Base-by-base conservation (phyloP, 2,329 filamentous ascomycete species). In the Claviceps humidiphila region DNA sequence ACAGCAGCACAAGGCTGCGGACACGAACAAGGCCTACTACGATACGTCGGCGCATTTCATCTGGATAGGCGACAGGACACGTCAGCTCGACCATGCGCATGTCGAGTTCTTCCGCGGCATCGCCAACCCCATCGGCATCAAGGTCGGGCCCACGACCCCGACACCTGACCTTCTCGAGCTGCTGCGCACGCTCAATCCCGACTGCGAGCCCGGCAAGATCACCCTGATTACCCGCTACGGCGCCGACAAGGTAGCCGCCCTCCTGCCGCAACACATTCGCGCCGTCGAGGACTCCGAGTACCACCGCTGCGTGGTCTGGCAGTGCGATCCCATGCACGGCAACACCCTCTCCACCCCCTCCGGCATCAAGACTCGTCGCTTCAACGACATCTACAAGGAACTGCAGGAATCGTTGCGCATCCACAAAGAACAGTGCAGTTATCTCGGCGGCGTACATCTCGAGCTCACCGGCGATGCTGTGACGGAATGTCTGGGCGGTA, bases 271-370 rank as follows among this genome's bases (percentile, higher is more conserved):
- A 8, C 93, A 97, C 68, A 97, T 98, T 65, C 81, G 85, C 59
- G 89, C 88, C 40, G 91, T 98, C 26, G 85, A 93, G 66, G 76
- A 76, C 60, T 90, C 86, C 53, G 89, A 83, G 68, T 82, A 81
- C 68, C 67, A 67, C 47, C 68, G 74, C 49, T 71, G 68, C 22
- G 89, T 95, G 4, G 88, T 96, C 60, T 97, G 91, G 91, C 93
- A 97, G 71, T 97, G 91, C 71, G 93, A 98, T 69, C 93, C 93
- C 22, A 98, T 98, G 93, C 93, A 98, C 70, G 93, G 93, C 56
- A 85, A 85, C 69, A 85, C 81, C 40, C 71, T 76, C 44, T 77
- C 79, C 20, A 91, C 87, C 0, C 77, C 80, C 0, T 73, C 78
- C 0, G 89, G 89, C 26, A 81, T 96, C 71, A 98, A 98, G 75